A percentile compares a stretch with the other conserved stretches of the same genome.
These are phyloP conservation scores for Vanrija humicola DNA, from an alignment of 1,284 basidiomycete species.

Conservation along the genomic window DNA sequence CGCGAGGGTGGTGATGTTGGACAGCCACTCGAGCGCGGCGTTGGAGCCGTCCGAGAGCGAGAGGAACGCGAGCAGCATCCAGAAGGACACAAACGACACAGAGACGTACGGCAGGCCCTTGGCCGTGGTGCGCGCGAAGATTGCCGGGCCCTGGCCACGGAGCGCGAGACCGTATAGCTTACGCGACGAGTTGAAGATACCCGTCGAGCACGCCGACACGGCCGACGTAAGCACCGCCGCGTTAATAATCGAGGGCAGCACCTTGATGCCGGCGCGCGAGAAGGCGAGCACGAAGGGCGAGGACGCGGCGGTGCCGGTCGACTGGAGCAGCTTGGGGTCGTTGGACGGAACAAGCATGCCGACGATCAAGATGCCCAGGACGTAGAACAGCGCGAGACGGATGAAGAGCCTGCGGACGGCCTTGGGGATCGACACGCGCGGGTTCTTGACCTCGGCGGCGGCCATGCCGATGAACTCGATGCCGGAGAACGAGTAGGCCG, in stretches of 20 bases:
- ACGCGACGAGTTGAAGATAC: conserved; percentile 75
- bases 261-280: conserved; percentile 64
- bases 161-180: conserved; percentile 77
- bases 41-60: conserved; percentile 49
- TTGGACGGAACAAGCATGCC: conserved; percentile 69
- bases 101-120: conserved; percentile 65
- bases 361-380: conserved; percentile 55
- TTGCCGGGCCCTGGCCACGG: conserved; percentile 67
- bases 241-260: conserved; percentile 74
- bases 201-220: conserved; percentile 78
- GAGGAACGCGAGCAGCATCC: conserved; percentile 55
- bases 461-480: conserved; percentile 30
- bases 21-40: conserved; percentile 15
- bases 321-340: conserved; percentile 57
- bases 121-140: conserved; percentile 64
- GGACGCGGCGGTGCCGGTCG: conserved; percentile 59
- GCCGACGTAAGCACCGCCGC: conserved; percentile 77
- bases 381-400: conserved; percentile 65
- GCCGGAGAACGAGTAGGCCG: conserved; percentile 27
- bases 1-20: conserved; percentile 14
- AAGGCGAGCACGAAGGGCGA: conserved; percentile 65
- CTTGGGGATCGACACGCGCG: conserved; percentile 22
- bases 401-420: conserved; percentile 57
- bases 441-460: conserved; percentile 31
- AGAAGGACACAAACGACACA: conserved; percentile 39